Evolutionary conservation across 2,329 filamentous ascomycete genomes (phyloP).

Genomic region (Trichoderma atroviride): DNA sequence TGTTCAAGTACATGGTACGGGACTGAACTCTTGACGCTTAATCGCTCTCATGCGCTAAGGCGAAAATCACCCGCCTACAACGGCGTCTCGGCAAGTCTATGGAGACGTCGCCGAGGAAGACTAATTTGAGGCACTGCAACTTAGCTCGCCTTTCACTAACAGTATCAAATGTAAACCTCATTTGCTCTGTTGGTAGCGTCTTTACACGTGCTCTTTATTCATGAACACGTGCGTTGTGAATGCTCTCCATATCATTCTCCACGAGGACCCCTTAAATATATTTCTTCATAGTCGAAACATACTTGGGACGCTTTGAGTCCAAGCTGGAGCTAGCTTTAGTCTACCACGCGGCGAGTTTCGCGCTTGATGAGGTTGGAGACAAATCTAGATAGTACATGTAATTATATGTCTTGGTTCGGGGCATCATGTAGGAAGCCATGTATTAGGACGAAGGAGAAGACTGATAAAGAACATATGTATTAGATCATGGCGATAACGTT

Average conservation of each 20-base stretch:
- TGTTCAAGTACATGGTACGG: not conserved
- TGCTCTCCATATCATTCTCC: not conserved
- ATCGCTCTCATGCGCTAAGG: not conserved
- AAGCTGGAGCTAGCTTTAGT: not conserved
- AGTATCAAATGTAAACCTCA: not conserved
- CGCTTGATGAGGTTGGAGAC: not conserved
- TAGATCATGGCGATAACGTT: too few relatives aligned
- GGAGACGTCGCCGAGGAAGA: not conserved
- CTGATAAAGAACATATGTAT: too few relatives aligned
- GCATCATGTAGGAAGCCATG: too few relatives aligned
- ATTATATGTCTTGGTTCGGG: too few relatives aligned
- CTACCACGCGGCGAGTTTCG: not conserved
- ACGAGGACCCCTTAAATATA: not conserved
- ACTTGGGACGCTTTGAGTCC: too few relatives aligned
- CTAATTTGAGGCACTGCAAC: not conserved
- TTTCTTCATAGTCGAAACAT: not conserved
- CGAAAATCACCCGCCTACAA: slow-evolving; percentile 1
- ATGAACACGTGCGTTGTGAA: not conserved
- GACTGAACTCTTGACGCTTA: not conserved
- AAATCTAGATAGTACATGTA: not conserved
- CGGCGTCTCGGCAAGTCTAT: slow-evolving; percentile 1
- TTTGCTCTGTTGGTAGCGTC: not conserved
- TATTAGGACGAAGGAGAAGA: too few relatives aligned
- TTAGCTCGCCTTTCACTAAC: not conserved
- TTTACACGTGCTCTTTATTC: not conserved